Evolutionary conservation across 352 stramenopile genomes (phyloP).

Genomic region (Globisporangium megalacanthum): DNA sequence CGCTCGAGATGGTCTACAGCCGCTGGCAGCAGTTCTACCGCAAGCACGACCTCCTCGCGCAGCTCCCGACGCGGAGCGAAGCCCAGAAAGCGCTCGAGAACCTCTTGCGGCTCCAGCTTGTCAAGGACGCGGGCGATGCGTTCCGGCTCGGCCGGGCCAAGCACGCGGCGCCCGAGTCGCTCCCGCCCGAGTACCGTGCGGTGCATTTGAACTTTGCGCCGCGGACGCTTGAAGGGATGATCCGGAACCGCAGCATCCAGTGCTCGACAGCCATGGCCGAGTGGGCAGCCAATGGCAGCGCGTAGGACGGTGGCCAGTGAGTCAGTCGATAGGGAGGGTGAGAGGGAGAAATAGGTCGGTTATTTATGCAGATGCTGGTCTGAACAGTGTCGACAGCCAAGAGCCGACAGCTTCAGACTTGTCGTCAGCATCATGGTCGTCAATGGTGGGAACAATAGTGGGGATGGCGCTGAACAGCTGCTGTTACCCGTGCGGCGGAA

Average conservation of each 20-base stretch:
- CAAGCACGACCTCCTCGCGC: slow-evolving; percentile 58
- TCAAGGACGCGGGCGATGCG: slow-evolving; percentile 69
- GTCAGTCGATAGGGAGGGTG: too few relatives aligned
- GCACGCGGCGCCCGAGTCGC: slow-evolving; percentile 28
- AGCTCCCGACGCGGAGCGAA: slow-evolving; percentile 65
- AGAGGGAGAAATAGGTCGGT: too few relatives aligned
- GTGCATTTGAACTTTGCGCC: slow-evolving; percentile 73
- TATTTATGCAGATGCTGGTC: not conserved
- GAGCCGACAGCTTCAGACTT: too few relatives aligned
- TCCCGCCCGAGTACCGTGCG: slow-evolving; percentile 71
- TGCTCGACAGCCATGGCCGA: slow-evolving; percentile 72
- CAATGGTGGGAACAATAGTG: not conserved
- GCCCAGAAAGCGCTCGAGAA: slow-evolving; percentile 73
- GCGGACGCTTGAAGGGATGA: slow-evolving; percentile 63
- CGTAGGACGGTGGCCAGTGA: slow-evolving; percentile 11
- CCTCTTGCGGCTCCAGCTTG: slow-evolving; percentile 58
- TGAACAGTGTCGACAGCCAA: too few relatives aligned
- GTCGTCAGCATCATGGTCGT: too few relatives aligned
- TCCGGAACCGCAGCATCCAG: slow-evolving; percentile 63
- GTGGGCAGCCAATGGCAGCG: slow-evolving; percentile 60
- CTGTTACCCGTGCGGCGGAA: slow-evolving; percentile 12
- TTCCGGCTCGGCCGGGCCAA: slow-evolving; percentile 60
- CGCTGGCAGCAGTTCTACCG: slow-evolving; percentile 78
- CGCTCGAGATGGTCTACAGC: slow-evolving; percentile 81
- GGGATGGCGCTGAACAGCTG: not conserved